phyloP scores from a whole-genome alignment of 148 eudicot genomes.

The Diospyros lotus region DNA sequence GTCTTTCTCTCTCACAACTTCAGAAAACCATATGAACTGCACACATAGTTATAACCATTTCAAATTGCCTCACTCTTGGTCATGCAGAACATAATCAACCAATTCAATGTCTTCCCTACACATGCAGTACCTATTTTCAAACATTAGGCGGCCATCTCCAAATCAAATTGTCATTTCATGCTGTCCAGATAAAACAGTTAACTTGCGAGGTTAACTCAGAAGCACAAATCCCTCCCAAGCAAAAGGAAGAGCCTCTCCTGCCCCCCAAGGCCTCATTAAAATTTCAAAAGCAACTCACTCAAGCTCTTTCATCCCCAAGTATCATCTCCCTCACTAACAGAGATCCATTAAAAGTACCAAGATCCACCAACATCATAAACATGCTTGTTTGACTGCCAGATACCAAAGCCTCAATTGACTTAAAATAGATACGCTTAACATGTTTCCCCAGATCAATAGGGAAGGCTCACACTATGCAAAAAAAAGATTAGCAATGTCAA shows the following conservation, averaged over 20 bases:
- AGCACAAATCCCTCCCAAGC: background rate
- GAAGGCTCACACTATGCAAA: no score
- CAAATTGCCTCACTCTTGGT: background rate
- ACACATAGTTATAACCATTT: background rate
- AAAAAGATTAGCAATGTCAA: no score
- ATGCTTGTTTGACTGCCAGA: no score
- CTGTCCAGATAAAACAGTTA: background rate
- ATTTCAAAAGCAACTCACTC: background rate
- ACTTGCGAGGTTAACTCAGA: background rate
- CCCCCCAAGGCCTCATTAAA: background rate
- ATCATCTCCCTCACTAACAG: background rate
- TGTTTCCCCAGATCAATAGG: no score
- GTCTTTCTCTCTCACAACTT: no score
- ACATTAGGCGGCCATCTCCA: background rate
- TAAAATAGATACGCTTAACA: no score
- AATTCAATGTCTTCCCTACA: background rate
- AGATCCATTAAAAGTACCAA: background rate
- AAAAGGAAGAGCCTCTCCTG: background rate
- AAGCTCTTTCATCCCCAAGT: background rate
- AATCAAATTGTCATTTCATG: background rate
- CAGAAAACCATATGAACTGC: no score
- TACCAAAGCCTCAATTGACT: no score
- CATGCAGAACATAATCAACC: background rate
- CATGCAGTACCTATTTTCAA: background rate
- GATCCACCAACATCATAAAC: no score